phyloP scores from a whole-genome alignment of 106 monocot species.

The Narthecium ossifragum region DNA sequence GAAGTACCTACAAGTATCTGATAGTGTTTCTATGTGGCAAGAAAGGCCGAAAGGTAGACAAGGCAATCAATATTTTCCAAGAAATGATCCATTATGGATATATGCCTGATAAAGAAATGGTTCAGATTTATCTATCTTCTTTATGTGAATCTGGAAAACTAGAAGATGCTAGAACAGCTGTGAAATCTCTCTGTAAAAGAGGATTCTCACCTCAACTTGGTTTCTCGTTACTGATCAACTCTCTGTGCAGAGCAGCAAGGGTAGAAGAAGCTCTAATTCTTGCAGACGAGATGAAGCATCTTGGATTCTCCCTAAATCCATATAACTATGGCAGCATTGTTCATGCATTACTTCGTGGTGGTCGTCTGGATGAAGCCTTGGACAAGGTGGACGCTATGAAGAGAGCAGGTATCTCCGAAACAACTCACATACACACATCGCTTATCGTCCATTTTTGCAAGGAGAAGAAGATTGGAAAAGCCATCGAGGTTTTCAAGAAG shows the following conservation, averaged over 20 bases:
- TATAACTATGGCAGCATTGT: slow-evolving; percentile 72
- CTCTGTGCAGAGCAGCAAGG: slow-evolving; percentile 52
- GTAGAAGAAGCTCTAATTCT: slow-evolving; percentile 46
- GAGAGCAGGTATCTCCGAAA: slow-evolving; percentile 37
- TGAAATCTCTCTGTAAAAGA: slow-evolving; percentile 37
- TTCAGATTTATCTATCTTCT: slow-evolving; percentile 46
- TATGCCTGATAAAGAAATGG: slow-evolving; percentile 59
- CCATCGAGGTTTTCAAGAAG: slow-evolving; percentile 44
- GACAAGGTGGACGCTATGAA: slow-evolving; percentile 62
- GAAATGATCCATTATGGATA: slow-evolving; percentile 56
- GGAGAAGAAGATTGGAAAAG: slow-evolving; percentile 49
- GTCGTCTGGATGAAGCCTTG: slow-evolving; percentile 53
- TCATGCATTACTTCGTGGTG: slow-evolving; percentile 57
- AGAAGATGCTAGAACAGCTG: slow-evolving; percentile 34
- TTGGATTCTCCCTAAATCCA: slow-evolving; percentile 40
- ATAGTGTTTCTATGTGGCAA: slow-evolving; percentile 68
- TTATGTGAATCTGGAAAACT: slow-evolving; percentile 60
- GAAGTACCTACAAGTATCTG: slow-evolving; percentile 66
- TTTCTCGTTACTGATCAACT: slow-evolving; percentile 54
- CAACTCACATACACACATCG: slow-evolving; percentile 68
- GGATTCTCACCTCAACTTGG: slow-evolving; percentile 52
- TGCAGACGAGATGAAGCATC: slow-evolving; percentile 22
- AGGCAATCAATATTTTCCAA: slow-evolving; percentile 55
- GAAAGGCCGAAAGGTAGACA: slow-evolving; percentile 60
- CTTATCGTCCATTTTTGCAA: slow-evolving; percentile 71